Conservation (phyloP, 2,329 filamentous ascomycete genomes). For the Hymenoscyphus linearis region DNA sequence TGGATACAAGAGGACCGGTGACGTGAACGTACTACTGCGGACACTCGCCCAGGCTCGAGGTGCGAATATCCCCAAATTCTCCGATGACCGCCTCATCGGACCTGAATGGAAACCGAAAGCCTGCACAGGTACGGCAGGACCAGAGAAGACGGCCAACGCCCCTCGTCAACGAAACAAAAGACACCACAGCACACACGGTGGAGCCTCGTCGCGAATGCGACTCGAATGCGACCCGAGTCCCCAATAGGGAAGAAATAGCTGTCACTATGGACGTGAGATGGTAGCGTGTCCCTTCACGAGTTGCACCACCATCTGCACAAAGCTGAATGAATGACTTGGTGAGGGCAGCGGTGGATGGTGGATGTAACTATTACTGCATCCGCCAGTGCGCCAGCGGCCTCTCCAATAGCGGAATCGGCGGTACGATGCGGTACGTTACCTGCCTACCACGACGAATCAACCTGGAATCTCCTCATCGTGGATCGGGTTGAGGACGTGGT, state of each 20-base stretch:
- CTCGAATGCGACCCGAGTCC: not conserved
- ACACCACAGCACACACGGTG: not conserved
- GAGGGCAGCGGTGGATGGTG: constrained; percentile 6
- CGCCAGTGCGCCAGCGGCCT: not conserved
- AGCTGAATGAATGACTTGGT: constrained; percentile 6
- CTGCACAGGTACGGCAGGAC: not conserved
- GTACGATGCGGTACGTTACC: too few species aligned
- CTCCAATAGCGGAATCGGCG: not conserved
- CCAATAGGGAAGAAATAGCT: not conserved
- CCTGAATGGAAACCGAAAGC: not conserved
- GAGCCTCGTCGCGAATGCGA: not conserved
- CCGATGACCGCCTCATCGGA: not conserved
- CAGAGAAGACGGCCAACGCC: not conserved
- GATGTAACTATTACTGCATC: not conserved
- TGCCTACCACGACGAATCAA: not conserved
- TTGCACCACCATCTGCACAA: not conserved
- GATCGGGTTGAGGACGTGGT: not conserved
- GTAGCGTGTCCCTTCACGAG: not conserved
- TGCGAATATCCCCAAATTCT: not conserved
- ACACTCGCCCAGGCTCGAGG: too few species aligned
- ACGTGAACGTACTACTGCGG: not conserved
- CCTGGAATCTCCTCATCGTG: not conserved
- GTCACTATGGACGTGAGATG: not conserved
- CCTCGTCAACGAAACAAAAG: not conserved
- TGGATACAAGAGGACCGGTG: not conserved